A percentile compares a stretch with the other conserved stretches of the same genome.
These are phyloP conservation scores for Nasturtium officinale DNA, from an alignment of 345 rosid species.

Conservation along the genomic window DNA sequence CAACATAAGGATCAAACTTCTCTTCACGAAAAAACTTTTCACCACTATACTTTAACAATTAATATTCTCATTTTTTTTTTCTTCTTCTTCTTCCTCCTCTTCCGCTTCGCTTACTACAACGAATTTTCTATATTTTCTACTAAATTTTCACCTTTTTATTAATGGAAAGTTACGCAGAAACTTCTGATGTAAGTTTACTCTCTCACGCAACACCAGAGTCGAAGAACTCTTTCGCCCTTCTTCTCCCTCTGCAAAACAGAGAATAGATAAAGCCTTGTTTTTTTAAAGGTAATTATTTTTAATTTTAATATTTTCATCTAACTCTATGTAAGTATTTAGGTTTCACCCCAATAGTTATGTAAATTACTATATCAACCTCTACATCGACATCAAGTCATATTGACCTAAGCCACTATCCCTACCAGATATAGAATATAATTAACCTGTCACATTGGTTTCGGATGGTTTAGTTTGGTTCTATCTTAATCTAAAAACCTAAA, in stretches of 20 bases:
- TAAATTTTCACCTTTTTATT: constrained; percentile 5
- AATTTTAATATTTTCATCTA: constrained; percentile 18
- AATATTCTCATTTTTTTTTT: constrained; percentile 13
- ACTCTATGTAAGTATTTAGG: background rate
- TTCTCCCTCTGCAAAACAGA: constrained; percentile 27
- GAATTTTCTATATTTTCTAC: background rate
- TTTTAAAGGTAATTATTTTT: background rate
- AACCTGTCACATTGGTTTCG: background rate
- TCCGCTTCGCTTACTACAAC: constrained; percentile 29
- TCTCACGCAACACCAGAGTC: constrained; percentile 44
- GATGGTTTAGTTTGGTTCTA: background rate
- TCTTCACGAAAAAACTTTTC: constrained; percentile 57
- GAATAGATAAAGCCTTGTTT: constrained; percentile 30
- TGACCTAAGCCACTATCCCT: background rate
- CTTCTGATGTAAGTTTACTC: constrained; percentile 53
- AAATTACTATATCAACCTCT: background rate
- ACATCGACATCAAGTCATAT: background rate
- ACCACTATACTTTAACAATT: constrained; percentile 9
- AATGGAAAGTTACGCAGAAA: constrained; percentile 44
- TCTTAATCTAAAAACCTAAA: background rate
- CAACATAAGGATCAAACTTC: constrained; percentile 44
- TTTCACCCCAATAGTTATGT: constrained; percentile 30
- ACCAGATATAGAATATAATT: background rate
- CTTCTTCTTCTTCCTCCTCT: constrained; percentile 22
- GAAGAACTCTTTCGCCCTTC: constrained; percentile 41